These are phyloP conservation scores for Emmonsiellopsis sp. DNA, from an alignment of 2,329 filamentous ascomycete species.

Conservation along the genomic window DNA sequence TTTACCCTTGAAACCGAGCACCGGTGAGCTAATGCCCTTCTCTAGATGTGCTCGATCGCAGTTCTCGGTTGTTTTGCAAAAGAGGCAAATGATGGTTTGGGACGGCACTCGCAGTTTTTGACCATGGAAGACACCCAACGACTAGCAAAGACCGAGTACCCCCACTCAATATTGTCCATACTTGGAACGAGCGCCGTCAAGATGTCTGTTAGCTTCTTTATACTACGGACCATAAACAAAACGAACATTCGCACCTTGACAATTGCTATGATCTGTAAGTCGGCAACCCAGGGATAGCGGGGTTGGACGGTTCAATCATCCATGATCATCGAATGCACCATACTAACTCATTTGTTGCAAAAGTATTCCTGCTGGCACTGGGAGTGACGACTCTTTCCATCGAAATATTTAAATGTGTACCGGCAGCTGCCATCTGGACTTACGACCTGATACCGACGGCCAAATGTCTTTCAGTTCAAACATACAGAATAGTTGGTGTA, in stretches of 20 bases:
- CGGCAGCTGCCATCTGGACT: conserved; percentile 38
- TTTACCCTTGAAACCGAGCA: not conserved
- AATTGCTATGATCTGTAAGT: conserved; percentile 33
- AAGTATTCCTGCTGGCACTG: conserved; percentile 34
- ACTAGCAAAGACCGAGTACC: conserved; percentile 35
- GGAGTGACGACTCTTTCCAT: conserved; percentile 36
- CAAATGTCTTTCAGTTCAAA: conserved; percentile 33
- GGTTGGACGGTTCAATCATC: not conserved
- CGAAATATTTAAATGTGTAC: conserved; percentile 40
- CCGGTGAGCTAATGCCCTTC: not conserved
- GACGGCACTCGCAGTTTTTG: conserved; percentile 35
- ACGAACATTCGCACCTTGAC: conserved; percentile 34
- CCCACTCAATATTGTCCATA: conserved; percentile 40
- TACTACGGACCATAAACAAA: conserved; percentile 34
- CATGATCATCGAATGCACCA: not conserved
- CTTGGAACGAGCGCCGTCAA: conserved; percentile 38
- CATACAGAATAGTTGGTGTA: conserved; percentile 37
- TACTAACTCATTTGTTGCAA: conserved; percentile 9
- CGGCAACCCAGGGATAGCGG: not conserved
- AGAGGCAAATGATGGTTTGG: conserved; percentile 38
- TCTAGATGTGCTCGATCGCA: conserved; percentile 16
- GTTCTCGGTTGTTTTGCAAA: conserved; percentile 34
- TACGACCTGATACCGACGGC: conserved; percentile 24
- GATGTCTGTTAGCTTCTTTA: conserved; percentile 38
- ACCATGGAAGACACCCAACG: conserved; percentile 20